Evolutionary conservation across 805 yeast genomes (phyloP).

Genomic region (Candida qinlingensis): DNA sequence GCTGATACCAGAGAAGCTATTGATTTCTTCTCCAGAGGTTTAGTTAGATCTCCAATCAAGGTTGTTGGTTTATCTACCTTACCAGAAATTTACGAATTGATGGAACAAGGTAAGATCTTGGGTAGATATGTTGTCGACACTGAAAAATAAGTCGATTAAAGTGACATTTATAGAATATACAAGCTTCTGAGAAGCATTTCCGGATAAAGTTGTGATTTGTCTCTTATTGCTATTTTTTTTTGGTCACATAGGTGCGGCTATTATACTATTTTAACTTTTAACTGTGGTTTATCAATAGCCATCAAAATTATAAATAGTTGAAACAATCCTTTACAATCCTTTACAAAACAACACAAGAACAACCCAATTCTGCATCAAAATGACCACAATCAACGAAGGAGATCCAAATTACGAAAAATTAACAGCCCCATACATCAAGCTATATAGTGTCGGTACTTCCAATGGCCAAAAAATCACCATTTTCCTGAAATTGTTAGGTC

Average conservation of each 20-base stretch:
- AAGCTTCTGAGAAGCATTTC: constrained; percentile 1
- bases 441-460: constrained; percentile 35
- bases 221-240: no score
- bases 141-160: constrained; percentile 35
- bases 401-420: constrained; percentile 13
- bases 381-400: constrained; percentile 10
- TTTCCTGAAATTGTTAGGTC: constrained; percentile 27
- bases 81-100: constrained; percentile 62
- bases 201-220: no score
- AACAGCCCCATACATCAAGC: constrained; percentile 34
- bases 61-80: constrained; percentile 71
- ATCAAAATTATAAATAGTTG: no score
- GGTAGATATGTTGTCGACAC: constrained; percentile 91
- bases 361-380: neutral
- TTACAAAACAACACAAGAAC: neutral
- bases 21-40: constrained; percentile 67
- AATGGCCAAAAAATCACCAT: constrained; percentile 35
- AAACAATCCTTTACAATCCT: neutral
- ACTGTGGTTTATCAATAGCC: no score
- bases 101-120: constrained; percentile 79
- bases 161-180: constrained; percentile 25
- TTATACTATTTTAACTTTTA: no score
- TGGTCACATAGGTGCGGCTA: no score
- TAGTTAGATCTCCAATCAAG: constrained; percentile 68
- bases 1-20: constrained; percentile 80